phyloP scores from a whole-genome alignment of 345 rosid species.

The Salix udensis region DNA sequence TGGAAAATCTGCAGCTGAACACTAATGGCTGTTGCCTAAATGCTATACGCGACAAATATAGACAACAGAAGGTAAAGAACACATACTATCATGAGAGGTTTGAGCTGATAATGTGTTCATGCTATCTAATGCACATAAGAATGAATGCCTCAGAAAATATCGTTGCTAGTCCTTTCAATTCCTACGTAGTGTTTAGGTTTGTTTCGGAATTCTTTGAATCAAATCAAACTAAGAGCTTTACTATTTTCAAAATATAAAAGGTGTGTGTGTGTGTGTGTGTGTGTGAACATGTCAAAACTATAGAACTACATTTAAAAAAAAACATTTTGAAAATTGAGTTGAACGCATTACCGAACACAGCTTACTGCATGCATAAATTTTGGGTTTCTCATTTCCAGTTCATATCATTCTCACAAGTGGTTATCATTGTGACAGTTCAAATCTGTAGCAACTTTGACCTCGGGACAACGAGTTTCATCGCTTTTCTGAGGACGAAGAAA shows the following conservation, averaged over 20 bases:
- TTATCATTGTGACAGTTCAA: constrained; percentile 56
- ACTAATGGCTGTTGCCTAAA: constrained; percentile 51
- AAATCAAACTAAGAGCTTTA: neutral
- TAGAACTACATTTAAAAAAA: no score
- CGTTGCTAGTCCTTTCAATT: neutral
- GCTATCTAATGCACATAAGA: neutral
- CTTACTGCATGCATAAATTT: neutral
- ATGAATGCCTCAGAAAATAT: neutral
- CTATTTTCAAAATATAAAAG: neutral
- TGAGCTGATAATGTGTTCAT: neutral
- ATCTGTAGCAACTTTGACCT: constrained; percentile 57
- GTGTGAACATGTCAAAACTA: no score
- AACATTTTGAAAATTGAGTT: neutral
- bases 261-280: no score
- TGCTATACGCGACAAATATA: constrained; percentile 73
- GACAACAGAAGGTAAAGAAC: constrained; percentile 60
- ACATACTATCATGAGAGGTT: neutral
- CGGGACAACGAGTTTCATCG: constrained; percentile 49
- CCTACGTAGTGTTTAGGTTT: no score
- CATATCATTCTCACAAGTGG: neutral
- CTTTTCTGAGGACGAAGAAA: constrained; percentile 52
- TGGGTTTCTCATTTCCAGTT: neutral
- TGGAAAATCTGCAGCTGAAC: constrained; percentile 76
- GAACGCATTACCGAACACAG: neutral
- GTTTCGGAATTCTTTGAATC: neutral